Evolutionary conservation across 352 stramenopile genomes (phyloP).

Genomic region (Globisporangium cederbergense): DNA sequence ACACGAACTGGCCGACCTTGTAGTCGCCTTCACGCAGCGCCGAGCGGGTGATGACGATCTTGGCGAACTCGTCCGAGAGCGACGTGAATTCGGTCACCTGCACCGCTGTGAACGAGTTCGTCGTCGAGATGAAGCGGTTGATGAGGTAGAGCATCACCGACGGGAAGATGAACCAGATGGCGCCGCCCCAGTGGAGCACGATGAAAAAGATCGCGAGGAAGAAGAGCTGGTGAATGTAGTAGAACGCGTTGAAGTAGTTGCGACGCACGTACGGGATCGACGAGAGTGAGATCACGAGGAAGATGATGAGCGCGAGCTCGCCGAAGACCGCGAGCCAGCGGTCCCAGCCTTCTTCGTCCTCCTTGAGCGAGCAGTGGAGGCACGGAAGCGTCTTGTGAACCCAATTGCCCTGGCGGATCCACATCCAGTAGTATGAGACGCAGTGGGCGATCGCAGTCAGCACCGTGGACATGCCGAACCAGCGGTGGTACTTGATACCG

Average conservation of each 20-base stretch:
- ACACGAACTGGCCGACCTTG: constrained; percentile 24
- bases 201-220: constrained; percentile 22
- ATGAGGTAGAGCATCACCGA: constrained; percentile 28
- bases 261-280: constrained; percentile 32
- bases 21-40: constrained; percentile 13
- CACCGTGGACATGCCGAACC: constrained; percentile 28
- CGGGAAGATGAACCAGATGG: constrained; percentile 33
- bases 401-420: constrained; percentile 19
- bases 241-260: constrained; percentile 27
- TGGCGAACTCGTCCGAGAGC: constrained; percentile 18
- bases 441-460: constrained; percentile 21
- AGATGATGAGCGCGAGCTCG: constrained; percentile 19
- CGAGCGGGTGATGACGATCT: constrained; percentile 21
- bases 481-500: constrained; percentile 38
- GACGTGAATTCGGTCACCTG: constrained; percentile 24
- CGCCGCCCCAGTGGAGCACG: constrained; percentile 24
- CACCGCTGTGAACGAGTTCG: constrained; percentile 22
- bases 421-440: constrained; percentile 22
- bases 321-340: constrained; percentile 27
- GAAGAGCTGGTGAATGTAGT: constrained; percentile 27
- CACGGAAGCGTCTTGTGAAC: constrained; percentile 25
- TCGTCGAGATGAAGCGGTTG: constrained; percentile 17
- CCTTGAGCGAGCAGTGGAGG: constrained; percentile 24
- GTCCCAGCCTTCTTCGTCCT: constrained; percentile 4
- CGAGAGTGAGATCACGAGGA: constrained; percentile 24